A percentile compares a stretch with the other conserved stretches of the same genome.
Conservation (phyloP, 148 eudicot species). For the Persicaria tinctoria region DNA sequence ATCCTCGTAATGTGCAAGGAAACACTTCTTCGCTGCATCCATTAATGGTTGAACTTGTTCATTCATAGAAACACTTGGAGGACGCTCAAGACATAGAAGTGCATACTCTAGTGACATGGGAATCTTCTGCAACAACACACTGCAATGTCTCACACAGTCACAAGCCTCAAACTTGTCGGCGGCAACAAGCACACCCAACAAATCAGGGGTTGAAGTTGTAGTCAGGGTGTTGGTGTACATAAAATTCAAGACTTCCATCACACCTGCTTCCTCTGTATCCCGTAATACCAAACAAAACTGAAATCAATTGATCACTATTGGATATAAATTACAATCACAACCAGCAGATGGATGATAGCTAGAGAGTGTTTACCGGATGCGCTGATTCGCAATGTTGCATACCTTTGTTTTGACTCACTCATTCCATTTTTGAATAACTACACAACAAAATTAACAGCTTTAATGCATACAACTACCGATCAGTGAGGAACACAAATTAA, state of each 20-base stretch:
- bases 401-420: constrained; percentile 90
- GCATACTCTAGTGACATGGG: constrained; percentile 69
- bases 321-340: too few species aligned
- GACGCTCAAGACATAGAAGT: constrained; percentile 59
- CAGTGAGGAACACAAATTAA: too few species aligned
- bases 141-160: constrained; percentile 65
- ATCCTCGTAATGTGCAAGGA: constrained; percentile 58
- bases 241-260: constrained; percentile 68
- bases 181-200: constrained; percentile 69
- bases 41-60: constrained; percentile 74
- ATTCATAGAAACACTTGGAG: constrained; percentile 70
- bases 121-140: constrained; percentile 44
- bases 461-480: too few species aligned
- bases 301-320: too few species aligned
- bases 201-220: constrained; percentile 35
- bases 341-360: not conserved
- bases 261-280: constrained; percentile 57
- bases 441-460: not conserved
- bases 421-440: constrained; percentile 90
- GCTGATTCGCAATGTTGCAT: constrained; percentile 53
- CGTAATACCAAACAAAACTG: too few species aligned
- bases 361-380: not conserved
- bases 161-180: constrained; percentile 79
- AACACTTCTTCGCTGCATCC: constrained; percentile 62
- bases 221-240: constrained; percentile 61